Base-by-base conservation (phyloP, 495 filamentous ascomycete species). In the Tirmania nivea region DNA sequence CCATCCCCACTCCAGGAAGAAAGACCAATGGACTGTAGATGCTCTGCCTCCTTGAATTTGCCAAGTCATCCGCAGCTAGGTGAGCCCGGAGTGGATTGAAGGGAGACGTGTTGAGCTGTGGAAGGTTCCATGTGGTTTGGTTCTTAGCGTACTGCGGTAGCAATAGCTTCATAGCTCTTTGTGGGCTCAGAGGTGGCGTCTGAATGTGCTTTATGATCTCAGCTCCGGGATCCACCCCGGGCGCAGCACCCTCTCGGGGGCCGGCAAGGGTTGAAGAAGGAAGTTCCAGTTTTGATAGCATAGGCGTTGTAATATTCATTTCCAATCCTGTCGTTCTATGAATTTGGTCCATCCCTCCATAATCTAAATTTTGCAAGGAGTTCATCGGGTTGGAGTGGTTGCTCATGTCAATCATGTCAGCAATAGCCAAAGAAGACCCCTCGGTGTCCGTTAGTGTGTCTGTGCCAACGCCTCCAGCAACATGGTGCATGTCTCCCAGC, bases 1-100 rank as follows among this genome's bases (percentile, higher is more conserved):
- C 56, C 62, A 62, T 62, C 51, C 61, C 62, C 10, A 65, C 53
- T 9, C 52, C 59, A 14, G 64, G 55, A 14, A 62, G 55, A 45
- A 65, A 65, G 0, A 52, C 54, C 34, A 65, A 57, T 10, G 62
- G 62, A 1, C 61, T 57, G 54, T 65, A 65, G n/a, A 65, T 21
- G 3, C 62, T 65, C 48, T 54, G 54, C 19, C 62, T 49, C 20
- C 48, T 50, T 12, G 48, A 50, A 45, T 19, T 45, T 8, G 12
- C 8, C 17, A 19, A 2, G 14, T 45, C 39, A 2, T 45, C 39
- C 17, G 8, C 12, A 19, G 14, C 39, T 14, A 14, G 17, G 0
- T 19, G 39, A 8, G 3, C 39, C 12, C 8, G 4, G 39, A 8
- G 39, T 31, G 25, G 25, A 31, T 31, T 31, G 3, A 19, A 14